phyloP scores from a whole-genome alignment of 2,329 filamentous ascomycete genomes.

The Cryphonectria carpinicola region DNA sequence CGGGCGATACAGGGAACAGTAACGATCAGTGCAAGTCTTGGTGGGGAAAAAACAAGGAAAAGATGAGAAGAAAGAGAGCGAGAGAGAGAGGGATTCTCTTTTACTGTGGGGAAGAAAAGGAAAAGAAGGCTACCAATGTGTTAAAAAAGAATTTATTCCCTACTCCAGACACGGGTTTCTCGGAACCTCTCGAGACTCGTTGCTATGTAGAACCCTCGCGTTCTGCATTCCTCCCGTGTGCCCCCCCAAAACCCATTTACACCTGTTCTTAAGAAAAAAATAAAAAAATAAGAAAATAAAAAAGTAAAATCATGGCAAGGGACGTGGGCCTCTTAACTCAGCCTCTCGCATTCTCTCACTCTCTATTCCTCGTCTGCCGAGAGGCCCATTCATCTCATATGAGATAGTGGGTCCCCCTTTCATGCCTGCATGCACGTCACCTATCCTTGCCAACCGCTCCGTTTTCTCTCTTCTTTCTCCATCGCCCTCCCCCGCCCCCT shows the following conservation, averaged over 20 bases:
- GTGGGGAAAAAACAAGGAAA: background rate
- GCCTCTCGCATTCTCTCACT: background rate
- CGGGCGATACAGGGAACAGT: background rate
- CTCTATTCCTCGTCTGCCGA: background rate
- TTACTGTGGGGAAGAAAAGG: background rate
- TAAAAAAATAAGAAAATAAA: no score
- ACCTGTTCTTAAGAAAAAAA: background rate
- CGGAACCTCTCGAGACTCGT: background rate
- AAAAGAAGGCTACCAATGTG: background rate
- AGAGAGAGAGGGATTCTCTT: background rate
- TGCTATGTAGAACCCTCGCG: constrained; percentile 1
- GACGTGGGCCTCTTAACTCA: background rate
- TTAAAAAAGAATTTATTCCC: background rate
- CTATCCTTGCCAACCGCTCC: background rate
- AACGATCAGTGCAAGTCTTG: background rate
- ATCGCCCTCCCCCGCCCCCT: background rate
- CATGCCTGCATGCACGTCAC: constrained; percentile 13
- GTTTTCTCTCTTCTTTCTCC: background rate
- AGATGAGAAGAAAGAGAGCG: background rate
- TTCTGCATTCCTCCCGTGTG: constrained; percentile 6
- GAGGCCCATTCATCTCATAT: constrained; percentile 1
- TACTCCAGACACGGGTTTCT: background rate
- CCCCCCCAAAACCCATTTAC: background rate
- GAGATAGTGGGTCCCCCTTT: background rate
- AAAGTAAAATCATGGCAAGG: background rate